Conservation (phyloP, 1,284 basidiomycete species). For the Sanguinoderma infundibulare region DNA sequence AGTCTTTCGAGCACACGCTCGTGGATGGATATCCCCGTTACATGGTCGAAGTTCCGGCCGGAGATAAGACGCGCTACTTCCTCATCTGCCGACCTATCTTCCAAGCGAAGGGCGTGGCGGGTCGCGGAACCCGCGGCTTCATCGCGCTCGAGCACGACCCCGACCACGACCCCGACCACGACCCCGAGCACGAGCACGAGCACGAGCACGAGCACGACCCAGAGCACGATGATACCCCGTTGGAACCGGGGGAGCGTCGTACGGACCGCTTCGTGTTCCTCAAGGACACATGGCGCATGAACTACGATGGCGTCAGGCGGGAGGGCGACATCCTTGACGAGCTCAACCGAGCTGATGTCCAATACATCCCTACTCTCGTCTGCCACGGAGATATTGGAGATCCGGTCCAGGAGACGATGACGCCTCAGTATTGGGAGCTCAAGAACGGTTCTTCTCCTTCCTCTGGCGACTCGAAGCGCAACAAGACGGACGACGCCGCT, state of each 20-base stretch:
- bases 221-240: too few relatives aligned
- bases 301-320: neutral
- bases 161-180: too few relatives aligned
- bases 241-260: too few relatives aligned
- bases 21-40: neutral
- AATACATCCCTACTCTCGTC: slow-evolving; percentile 1
- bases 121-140: slow-evolving; percentile 14
- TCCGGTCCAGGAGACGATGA: neutral
- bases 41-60: neutral
- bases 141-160: neutral
- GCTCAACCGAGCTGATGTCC: neutral
- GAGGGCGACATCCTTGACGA: slow-evolving; percentile 4
- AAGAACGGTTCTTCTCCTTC: too few relatives aligned
- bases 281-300: slow-evolving; percentile 14
- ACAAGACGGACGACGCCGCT: neutral
- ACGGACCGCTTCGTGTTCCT: slow-evolving; percentile 3
- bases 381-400: slow-evolving; percentile 2
- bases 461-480: neutral
- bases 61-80: neutral
- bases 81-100: slow-evolving; percentile 3
- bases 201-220: slow-evolving; percentile 6
- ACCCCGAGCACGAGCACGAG: too few relatives aligned
- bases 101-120: neutral
- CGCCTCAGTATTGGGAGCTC: neutral
- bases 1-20: neutral